These are phyloP conservation scores for Agastache rugosa DNA, from an alignment of 257 asterid genomes.

Conservation along the genomic window DNA sequence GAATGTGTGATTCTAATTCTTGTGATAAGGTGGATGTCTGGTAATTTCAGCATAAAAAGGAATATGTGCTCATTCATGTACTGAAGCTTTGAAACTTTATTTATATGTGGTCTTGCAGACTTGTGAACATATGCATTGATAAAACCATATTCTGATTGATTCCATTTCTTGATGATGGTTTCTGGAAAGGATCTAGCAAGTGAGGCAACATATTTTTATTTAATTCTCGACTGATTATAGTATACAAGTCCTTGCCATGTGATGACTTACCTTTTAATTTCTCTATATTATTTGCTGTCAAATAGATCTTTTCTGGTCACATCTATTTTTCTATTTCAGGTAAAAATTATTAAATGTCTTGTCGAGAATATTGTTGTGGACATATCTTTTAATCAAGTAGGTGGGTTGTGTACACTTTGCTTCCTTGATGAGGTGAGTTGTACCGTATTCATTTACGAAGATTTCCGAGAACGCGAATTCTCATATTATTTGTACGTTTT, in stretches of 20 bases:
- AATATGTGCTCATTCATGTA: conserved; percentile 8
- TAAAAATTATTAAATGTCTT: conserved; percentile 83
- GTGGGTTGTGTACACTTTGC: conserved; percentile 92
- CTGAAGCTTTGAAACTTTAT: conserved; percentile 5
- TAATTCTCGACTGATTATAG: conserved; percentile 3
- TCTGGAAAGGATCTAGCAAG: conserved; percentile 8
- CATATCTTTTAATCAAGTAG: conserved; percentile 91
- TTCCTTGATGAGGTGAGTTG: conserved; percentile 84
- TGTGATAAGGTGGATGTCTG: conserved; percentile 7
- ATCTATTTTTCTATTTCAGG: conserved; percentile 53
- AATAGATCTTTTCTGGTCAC: conserved; percentile 7
- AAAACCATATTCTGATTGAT: neutral
- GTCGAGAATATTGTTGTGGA: conserved; percentile 92
- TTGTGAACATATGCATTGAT: neutral
- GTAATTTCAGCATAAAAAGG: neutral
- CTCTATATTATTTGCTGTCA: conserved; percentile 19
- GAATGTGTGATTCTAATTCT: neutral
- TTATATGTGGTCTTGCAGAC: neutral
- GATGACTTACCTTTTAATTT: conserved; percentile 13
- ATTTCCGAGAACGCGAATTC: conserved; percentile 13
- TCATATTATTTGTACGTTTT: conserved; percentile 21
- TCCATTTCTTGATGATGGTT: conserved; percentile 10
- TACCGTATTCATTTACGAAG: conserved; percentile 19
- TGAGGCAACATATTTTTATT: neutral
- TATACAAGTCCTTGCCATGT: conserved; percentile 8